Percentiles rank a stretch among this genome's conserved stretches.
Conservation (phyloP, 108 stramenopile genomes). For the Skeletonema grethae region DNA sequence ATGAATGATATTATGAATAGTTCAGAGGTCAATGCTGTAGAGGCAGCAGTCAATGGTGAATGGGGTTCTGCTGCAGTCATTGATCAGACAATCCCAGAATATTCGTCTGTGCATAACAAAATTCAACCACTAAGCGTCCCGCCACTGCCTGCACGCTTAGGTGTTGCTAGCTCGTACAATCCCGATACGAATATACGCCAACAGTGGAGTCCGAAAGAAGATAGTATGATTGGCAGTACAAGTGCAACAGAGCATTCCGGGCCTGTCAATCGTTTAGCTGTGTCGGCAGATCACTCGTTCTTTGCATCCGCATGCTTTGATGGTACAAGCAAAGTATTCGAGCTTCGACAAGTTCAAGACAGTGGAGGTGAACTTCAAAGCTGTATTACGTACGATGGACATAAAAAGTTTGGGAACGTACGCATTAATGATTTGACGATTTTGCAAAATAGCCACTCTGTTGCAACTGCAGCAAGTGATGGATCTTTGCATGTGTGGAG, state of each 20-base stretch:
- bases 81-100: constrained; percentile 67
- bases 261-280: constrained; percentile 87
- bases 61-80: constrained; percentile 77
- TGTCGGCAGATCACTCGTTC: constrained; percentile 88
- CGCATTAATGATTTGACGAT: constrained; percentile 88
- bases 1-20: constrained; percentile 16
- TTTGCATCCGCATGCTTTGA: constrained; percentile 92
- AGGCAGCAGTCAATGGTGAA: constrained; percentile 70
- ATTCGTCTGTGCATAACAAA: constrained; percentile 61
- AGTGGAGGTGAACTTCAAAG: constrained; percentile 79
- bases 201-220: constrained; percentile 81
- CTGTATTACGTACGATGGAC: constrained; percentile 80
- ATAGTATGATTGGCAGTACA: constrained; percentile 76
- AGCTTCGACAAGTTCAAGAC: constrained; percentile 79
- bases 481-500: constrained; percentile 91
- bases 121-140: constrained; percentile 75
- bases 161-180: constrained; percentile 27
- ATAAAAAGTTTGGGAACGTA: constrained; percentile 35
- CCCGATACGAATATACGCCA: constrained; percentile 10
- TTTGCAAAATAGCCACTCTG: constrained; percentile 89
- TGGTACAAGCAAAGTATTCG: constrained; percentile 93
- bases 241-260: constrained; percentile 74
- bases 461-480: constrained; percentile 86
- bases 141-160: constrained; percentile 67
- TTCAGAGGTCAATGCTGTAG: constrained; percentile 49